phyloP scores from a whole-genome alignment of 1,139 yeast genomes.

The Blastobotrys persicus region DNA sequence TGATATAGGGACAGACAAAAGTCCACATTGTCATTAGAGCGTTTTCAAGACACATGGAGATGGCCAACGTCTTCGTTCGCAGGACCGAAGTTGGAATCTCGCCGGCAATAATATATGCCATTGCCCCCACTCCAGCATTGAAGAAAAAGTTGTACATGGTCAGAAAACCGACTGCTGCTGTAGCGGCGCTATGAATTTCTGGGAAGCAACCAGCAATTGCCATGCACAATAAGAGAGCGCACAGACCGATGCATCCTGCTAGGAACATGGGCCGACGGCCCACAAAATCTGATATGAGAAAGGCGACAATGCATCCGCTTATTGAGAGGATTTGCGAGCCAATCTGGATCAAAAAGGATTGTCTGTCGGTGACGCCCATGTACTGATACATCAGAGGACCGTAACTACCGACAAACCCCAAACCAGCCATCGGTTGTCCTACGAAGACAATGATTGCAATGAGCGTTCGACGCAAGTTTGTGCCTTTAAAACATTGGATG shows the following conservation, averaged over 20 bases:
- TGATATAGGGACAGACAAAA: slow-evolving; percentile 45
- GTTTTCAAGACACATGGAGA: slow-evolving; percentile 40
- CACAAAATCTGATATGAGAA: slow-evolving; percentile 30
- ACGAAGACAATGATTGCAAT: slow-evolving; percentile 49
- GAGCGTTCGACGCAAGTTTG: slow-evolving; percentile 49
- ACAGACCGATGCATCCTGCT: slow-evolving; percentile 35
- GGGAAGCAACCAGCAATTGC: slow-evolving; percentile 36
- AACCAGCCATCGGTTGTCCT: slow-evolving; percentile 51
- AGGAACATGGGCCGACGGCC: slow-evolving; percentile 40
- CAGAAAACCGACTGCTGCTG: slow-evolving; percentile 27
- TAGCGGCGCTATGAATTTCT: slow-evolving; percentile 31
- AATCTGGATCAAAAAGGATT: slow-evolving; percentile 37
- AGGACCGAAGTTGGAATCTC: slow-evolving; percentile 42
- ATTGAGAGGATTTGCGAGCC: slow-evolving; percentile 38
- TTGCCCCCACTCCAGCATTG: slow-evolving; percentile 40
- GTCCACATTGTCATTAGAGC: slow-evolving; percentile 38
- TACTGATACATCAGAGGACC: slow-evolving; percentile 41
- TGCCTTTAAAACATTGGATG: slow-evolving; percentile 48
- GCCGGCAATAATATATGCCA: slow-evolving; percentile 43
- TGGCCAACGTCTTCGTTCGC: slow-evolving; percentile 43
- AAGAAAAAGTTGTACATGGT: slow-evolving; percentile 38
- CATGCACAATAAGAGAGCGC: slow-evolving; percentile 34
- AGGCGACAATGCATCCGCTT: slow-evolving; percentile 35
- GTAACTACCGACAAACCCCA: slow-evolving; percentile 49
- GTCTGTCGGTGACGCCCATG: slow-evolving; percentile 36